Percentiles rank a stretch among this genome's conserved stretches.
Evolutionary conservation across 2,329 filamentous ascomycete genomes (phyloP).

Genomic region (Salinomyces thailandicus): DNA sequence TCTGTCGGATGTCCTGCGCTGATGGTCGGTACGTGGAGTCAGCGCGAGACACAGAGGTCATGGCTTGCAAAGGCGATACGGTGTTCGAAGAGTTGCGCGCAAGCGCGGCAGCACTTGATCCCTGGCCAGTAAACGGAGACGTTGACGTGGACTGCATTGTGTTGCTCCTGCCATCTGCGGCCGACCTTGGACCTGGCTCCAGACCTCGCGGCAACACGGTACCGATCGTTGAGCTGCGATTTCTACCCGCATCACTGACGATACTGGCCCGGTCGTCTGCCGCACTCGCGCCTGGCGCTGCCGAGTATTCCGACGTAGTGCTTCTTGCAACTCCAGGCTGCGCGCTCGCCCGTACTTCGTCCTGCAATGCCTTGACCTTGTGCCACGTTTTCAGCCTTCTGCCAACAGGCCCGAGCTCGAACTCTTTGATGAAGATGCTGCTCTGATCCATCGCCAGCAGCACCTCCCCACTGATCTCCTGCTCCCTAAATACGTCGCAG

Average conservation of each 20-base stretch:
- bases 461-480: conserved; percentile 92
- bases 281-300: conserved; percentile 14
- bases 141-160: conserved; percentile 2
- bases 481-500: conserved; percentile 87
- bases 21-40: conserved; percentile 25
- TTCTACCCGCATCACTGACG: conserved; percentile 34
- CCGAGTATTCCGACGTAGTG: conserved; percentile 32
- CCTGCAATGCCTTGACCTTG: conserved; percentile 84
- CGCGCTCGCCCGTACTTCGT: conserved; percentile 62
- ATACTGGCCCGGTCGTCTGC: conserved; percentile 24
- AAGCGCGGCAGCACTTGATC: conserved; percentile 5
- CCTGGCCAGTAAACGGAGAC: conserved; percentile 1
- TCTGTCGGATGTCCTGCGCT: conserved; percentile 28
- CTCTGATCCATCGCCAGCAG: conserved; percentile 90
- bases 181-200: conserved; percentile 5
- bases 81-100: conserved; percentile 6
- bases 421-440: conserved; percentile 89
- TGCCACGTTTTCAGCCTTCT: conserved; percentile 89
- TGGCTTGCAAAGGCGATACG: conserved; percentile 22
- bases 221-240: conserved; percentile 35
- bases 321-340: conserved; percentile 26
- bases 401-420: conserved; percentile 84
- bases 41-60: conserved; percentile 23
- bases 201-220: conserved; percentile 9
- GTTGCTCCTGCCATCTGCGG: conserved; percentile 10